phyloP scores from a whole-genome alignment of 2,329 filamentous ascomycete genomes.

The Neocatenulostroma microsporum region DNA sequence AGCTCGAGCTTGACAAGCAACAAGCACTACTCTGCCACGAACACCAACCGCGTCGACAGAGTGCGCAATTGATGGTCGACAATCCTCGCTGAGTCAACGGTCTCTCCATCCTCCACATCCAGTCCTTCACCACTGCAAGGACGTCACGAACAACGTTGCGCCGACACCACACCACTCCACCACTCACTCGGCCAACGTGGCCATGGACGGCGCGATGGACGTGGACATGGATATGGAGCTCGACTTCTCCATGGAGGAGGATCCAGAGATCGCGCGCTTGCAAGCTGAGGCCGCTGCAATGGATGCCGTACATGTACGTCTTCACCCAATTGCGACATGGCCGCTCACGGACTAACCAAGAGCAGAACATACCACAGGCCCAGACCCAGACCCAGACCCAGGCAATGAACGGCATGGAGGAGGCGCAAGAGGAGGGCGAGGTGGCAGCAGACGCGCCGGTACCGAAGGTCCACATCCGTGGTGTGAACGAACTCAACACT shows the following conservation, averaged over 20 bases:
- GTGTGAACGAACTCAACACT: conserved; percentile 73
- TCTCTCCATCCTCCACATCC: neutral
- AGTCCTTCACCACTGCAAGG: neutral
- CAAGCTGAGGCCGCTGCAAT: conserved; percentile 24
- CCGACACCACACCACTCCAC: neutral
- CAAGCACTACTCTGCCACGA: too few relatives aligned
- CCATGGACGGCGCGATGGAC: conserved; percentile 17
- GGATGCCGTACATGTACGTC: conserved; percentile 16
- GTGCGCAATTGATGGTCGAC: neutral
- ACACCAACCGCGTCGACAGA: too few relatives aligned
- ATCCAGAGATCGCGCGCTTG: conserved; percentile 26
- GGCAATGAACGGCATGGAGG: conserved; percentile 22
- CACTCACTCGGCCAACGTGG: too few relatives aligned
- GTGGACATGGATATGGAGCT: conserved; percentile 29
- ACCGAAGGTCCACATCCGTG: conserved; percentile 72
- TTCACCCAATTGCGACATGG: neutral
- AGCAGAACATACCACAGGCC: conserved; percentile 9
- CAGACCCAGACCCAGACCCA: conserved; percentile 21
- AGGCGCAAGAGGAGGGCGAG: conserved; percentile 27
- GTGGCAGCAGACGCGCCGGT: conserved; percentile 25
- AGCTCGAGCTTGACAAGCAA: neutral
- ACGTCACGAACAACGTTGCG: conserved; percentile 2
- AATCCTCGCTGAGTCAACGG: neutral
- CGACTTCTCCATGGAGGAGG: conserved; percentile 20
- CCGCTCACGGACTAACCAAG: conserved; percentile 10